A percentile compares a stretch with the other conserved stretches of the same genome.
Evolutionary conservation across 768 basidiomycete species (phyloP).

Genomic region (Bullera alba): DNA sequence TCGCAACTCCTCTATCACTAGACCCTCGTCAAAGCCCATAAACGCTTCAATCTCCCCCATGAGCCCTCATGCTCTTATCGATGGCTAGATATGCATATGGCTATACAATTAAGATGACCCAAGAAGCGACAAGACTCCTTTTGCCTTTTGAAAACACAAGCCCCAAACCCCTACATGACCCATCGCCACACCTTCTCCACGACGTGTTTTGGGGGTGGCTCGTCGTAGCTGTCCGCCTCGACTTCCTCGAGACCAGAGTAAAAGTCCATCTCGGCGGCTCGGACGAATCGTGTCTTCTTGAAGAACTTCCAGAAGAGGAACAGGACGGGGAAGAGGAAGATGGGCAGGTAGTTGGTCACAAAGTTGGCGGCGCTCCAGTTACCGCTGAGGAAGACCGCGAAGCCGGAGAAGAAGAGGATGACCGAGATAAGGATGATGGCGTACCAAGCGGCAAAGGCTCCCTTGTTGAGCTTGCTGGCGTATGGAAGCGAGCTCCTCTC

Average conservation of each 20-base stretch:
- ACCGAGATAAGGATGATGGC: constrained; percentile 56
- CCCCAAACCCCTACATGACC: constrained; percentile 58
- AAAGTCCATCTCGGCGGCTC: constrained; percentile 75
- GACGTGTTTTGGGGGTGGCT: constrained; percentile 60
- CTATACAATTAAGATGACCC: too few relatives aligned
- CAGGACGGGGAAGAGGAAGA: constrained; percentile 57
- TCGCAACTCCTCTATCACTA: too few relatives aligned
- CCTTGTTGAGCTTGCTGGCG: constrained; percentile 51
- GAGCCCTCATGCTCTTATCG: too few relatives aligned
- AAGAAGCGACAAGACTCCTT: too few relatives aligned
- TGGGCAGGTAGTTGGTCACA: constrained; percentile 67
- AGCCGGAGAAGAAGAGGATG: constrained; percentile 58
- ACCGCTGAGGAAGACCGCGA: constrained; percentile 52
- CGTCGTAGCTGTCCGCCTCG: constrained; percentile 54
- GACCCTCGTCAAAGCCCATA: too few relatives aligned
- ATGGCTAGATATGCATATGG: too few relatives aligned
- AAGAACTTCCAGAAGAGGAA: constrained; percentile 59
- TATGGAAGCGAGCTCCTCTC: constrained; percentile 50
- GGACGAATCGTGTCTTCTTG: constrained; percentile 51
- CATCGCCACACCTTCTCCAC: constrained; percentile 67
- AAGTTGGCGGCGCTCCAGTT: constrained; percentile 61
- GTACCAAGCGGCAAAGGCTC: constrained; percentile 54
- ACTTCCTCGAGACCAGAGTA: constrained; percentile 62
- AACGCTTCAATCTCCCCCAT: too few relatives aligned
- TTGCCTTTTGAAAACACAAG: too few relatives aligned